Base-by-base conservation (phyloP, 108 stramenopile species). In the Heterococcus sp. region DNA sequence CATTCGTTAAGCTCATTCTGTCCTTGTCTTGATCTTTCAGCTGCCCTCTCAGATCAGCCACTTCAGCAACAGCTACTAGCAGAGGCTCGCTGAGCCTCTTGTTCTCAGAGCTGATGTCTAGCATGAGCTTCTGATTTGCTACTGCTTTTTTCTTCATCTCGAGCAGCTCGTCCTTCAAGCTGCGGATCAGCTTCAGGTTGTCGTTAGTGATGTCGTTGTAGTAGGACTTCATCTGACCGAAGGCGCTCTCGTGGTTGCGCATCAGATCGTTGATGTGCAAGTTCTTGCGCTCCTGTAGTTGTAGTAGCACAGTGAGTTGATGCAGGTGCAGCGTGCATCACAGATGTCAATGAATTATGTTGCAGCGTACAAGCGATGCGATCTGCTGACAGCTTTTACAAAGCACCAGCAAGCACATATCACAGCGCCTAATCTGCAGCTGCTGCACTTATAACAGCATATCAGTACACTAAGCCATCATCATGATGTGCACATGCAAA, bases 241-340 rank as follows among this genome's bases (percentile, higher is more conserved):
- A 88, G 27, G 89, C 87, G 67, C 83, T 81, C 71, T 85, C 86
- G 87, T 91, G 91, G 66, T 90, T 91, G 66, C 72, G 34, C 79
- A 90, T 89, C 31, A 91, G 78, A 58, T 91, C 91, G 66, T 88
- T 88, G 75, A 91, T 91, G 79, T 91, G 91, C 38, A 87, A 64
- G 74, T 91, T 91, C 76, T 90, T 90, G 35, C 91, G 58, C 84
- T 91, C 91, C 64, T 91, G n/a, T n/a, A n/a, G n/a, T n/a, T n/a
- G n/a, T n/a, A n/a, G n/a, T n/a, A n/a, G n/a, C n/a, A n/a, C n/a
- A n/a, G n/a, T n/a, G n/a, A n/a, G n/a, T n/a, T n/a, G n/a, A n/a
- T n/a, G n/a, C n/a, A n/a, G n/a, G n/a, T n/a, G n/a, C n/a, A n/a
- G n/a, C n/a, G n/a, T n/a, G n/a, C n/a, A n/a, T n/a, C n/a, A n/a